phyloP scores from a whole-genome alignment of 1,139 yeast species.

The Candida neerlandica region DNA sequence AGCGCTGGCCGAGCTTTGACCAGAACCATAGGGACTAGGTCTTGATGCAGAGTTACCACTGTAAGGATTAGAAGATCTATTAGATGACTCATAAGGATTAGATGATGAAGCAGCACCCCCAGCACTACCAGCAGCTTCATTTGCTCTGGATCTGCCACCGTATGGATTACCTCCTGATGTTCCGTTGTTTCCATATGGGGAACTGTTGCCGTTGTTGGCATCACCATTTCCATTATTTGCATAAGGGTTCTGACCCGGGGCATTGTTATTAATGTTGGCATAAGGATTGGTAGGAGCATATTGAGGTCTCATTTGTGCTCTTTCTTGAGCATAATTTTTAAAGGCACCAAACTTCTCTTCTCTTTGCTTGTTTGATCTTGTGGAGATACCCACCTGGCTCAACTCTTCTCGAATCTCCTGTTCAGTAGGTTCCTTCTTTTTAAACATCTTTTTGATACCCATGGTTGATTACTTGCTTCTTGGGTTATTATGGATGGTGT shows the following conservation, averaged over 20 bases:
- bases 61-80: conserved; percentile 1
- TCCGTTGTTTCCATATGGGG: not conserved
- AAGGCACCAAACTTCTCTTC: conserved; percentile 69
- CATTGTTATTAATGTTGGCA: conserved; percentile 30
- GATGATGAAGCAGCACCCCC: not conserved
- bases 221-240: conserved; percentile 16
- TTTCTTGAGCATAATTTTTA: conserved; percentile 58
- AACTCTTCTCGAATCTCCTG: conserved; percentile 55
- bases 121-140: not conserved
- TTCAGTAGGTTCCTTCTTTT: conserved; percentile 62
- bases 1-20: not conserved
- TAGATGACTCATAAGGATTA: not conserved
- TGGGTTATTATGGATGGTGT: not conserved
- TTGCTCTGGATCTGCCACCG: conserved; percentile 6
- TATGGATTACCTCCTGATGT: conserved; percentile 15
- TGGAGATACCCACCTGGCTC: conserved; percentile 54
- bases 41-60: not conserved
- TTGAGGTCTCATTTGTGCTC: conserved; percentile 42
- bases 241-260: conserved; percentile 29
- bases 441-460: conserved; percentile 59
- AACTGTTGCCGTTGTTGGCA: not conserved
- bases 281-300: conserved; percentile 51
- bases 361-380: conserved; percentile 38
- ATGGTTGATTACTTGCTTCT: conserved; percentile 19
- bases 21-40: not conserved